Percentiles rank a stretch among this genome's conserved stretches.
Conservation (phyloP, 2,329 filamentous ascomycete genomes). For the Sporothrix inflata region DNA sequence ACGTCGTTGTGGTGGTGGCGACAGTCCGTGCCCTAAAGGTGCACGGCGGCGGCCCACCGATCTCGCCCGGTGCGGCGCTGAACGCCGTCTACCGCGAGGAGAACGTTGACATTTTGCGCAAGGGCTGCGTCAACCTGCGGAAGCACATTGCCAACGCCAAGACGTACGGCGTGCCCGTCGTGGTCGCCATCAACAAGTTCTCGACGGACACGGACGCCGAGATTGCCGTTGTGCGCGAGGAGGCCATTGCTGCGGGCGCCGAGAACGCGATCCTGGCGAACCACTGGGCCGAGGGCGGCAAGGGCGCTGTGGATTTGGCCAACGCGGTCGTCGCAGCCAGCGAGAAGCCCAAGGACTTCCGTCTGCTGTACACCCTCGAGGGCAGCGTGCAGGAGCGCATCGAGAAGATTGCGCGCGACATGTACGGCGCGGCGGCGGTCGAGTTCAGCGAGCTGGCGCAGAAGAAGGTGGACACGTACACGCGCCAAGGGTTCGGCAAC, state of each 20-base stretch:
- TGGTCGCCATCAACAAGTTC: conserved; percentile 97
- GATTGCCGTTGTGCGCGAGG: conserved; percentile 84
- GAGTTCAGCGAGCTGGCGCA: conserved; percentile 93
- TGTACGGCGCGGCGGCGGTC: conserved; percentile 90
- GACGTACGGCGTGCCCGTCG: conserved; percentile 86
- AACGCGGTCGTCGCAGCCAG: conserved; percentile 82
- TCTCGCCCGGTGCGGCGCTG: conserved; percentile 83
- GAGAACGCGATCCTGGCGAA: conserved; percentile 92
- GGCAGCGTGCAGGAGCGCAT: conserved; percentile 82
- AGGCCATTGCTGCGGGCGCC: conserved; percentile 87
- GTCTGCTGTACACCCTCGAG: conserved; percentile 80
- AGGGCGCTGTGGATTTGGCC: conserved; percentile 85
- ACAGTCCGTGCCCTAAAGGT: conserved; percentile 96
- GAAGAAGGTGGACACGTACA: conserved; percentile 96
- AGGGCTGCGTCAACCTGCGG: conserved; percentile 89
- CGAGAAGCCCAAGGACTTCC: conserved; percentile 83
- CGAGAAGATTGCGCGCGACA: conserved; percentile 82
- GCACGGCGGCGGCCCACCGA: conserved; percentile 93
- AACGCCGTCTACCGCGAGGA: conserved; percentile 88
- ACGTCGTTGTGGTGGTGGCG: conserved; percentile 92
- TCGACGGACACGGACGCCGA: conserved; percentile 92
- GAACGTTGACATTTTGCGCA: conserved; percentile 87
- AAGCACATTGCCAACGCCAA: conserved; percentile 94
- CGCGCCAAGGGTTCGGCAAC: conserved; percentile 86
- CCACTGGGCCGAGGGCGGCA: conserved; percentile 95